Base-by-base conservation (phyloP, 345 rosid genomes). In the Arabis hirsuta region DNA sequence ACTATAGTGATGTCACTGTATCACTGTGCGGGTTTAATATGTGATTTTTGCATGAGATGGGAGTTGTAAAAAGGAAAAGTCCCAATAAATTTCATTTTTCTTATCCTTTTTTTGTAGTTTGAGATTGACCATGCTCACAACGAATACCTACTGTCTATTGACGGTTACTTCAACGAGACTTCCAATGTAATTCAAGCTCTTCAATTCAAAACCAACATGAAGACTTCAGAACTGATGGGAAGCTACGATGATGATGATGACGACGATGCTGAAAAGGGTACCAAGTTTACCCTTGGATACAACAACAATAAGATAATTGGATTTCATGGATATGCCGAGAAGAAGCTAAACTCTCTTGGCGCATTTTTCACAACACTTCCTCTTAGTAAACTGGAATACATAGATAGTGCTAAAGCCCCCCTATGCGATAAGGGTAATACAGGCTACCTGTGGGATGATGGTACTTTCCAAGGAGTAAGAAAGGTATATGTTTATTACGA, bases 301-400 rank as follows among this genome's bases (percentile, higher is more conserved):
- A 20, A 19, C 0, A 55, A 56, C 0, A 16, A 3, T 4, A 46
- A 58, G 46, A 56, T 69, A 14, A 12, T 47, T 19, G 73, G 73
- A 12, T 69, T 69, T 48, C 73, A 57, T 46, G 73, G 73, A 69
- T 31, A 8, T 46, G 32, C 52, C 7, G 73, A 24, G 0, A 44
- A 34, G 14, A 29, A 14, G 7, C 11, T 69, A 2, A 4, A 57
- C 19, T 56, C 73, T 42, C 54, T 69, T 3, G 73, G 73, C 32
- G 56, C 56, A 3, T 69, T 57, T 57, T 11, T 57, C 9, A 9
- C 14, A 12, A 1, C 11, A 9, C 10, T 36, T 36, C 41, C 46
- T 6, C 34, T 29, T 1, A 12, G 3, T 59, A 59, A 39, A 39
- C 4, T 41, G 14, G 29, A 59, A 39, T 47, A 36, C 48, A 12